These are phyloP conservation scores for Orychophragmus violaceus DNA, from an alignment of 345 rosid genomes.

Conservation along the genomic window DNA sequence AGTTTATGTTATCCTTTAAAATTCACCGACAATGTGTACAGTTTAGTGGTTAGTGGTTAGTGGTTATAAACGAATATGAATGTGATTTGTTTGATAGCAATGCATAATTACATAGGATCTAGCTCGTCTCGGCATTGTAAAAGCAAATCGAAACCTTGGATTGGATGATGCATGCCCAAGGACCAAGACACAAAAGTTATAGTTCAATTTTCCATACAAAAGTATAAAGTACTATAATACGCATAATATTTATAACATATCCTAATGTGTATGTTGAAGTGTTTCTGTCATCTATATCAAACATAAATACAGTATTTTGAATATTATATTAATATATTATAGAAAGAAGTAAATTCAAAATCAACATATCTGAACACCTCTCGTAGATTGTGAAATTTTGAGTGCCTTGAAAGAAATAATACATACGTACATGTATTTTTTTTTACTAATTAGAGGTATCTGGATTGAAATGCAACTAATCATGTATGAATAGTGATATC, in stretches of 20 bases:
- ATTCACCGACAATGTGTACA: conserved; percentile 7
- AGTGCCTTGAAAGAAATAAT: background rate
- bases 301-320: background rate
- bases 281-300: background rate
- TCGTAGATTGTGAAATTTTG: background rate
- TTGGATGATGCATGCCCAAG: conserved; percentile 20
- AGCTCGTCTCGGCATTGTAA: conserved; percentile 24
- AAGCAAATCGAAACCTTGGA: conserved; percentile 28
- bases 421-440: too few relatives aligned
- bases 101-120: conserved; percentile 30
- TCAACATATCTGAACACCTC: background rate
- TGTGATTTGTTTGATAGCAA: conserved; percentile 16
- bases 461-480: too few relatives aligned
- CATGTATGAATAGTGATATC: too few relatives aligned
- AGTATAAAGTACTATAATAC: background rate
- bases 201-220: conserved; percentile 15
- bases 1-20: background rate
- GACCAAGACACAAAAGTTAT: conserved; percentile 22
- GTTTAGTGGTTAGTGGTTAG: conserved; percentile 2
- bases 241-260: background rate
- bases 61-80: conserved; percentile 7
- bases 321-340: background rate
- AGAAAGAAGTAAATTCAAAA: background rate
- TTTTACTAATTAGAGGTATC: too few relatives aligned
- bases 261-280: background rate